Evolutionary conservation across 2,329 filamentous ascomycete species (phyloP).

Genomic region (Colletotrichum gigasporum): DNA sequence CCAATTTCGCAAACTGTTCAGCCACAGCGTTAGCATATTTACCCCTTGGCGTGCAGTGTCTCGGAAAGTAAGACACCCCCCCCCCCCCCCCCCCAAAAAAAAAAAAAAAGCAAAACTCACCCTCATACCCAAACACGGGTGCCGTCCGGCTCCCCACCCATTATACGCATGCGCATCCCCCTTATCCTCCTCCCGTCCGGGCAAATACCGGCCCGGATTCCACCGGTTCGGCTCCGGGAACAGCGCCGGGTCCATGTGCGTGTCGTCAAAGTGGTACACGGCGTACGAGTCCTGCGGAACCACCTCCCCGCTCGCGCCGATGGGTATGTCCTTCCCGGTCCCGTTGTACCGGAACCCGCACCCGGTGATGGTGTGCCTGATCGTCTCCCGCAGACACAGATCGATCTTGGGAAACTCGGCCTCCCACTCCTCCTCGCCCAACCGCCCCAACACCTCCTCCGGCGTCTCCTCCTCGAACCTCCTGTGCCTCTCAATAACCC

Average conservation of each 20-base stretch:
- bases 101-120: constrained; percentile 34
- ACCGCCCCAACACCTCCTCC: constrained; percentile 48
- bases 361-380: constrained; percentile 59
- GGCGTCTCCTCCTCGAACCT: constrained; percentile 38
- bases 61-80: background rate
- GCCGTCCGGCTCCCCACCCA: constrained; percentile 47
- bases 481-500: constrained; percentile 53
- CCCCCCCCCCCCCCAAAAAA: no score
- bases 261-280: constrained; percentile 56
- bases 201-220: constrained; percentile 60
- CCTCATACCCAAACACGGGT: constrained; percentile 41
- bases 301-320: constrained; percentile 55
- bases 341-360: constrained; percentile 62
- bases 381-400: constrained; percentile 61
- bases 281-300: constrained; percentile 59
- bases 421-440: constrained; percentile 65
- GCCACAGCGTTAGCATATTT: background rate
- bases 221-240: constrained; percentile 58
- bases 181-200: constrained; percentile 56
- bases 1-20: constrained; percentile 59
- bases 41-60: background rate
- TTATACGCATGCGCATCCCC: constrained; percentile 40
- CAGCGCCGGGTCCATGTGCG: constrained; percentile 56
- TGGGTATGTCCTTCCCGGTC: constrained; percentile 52
- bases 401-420: constrained; percentile 61